A percentile compares a stretch with the other conserved stretches of the same genome.
Conservation (phyloP, 371 early-diverging fungal species). For the Mucor lusitanicus region DNA sequence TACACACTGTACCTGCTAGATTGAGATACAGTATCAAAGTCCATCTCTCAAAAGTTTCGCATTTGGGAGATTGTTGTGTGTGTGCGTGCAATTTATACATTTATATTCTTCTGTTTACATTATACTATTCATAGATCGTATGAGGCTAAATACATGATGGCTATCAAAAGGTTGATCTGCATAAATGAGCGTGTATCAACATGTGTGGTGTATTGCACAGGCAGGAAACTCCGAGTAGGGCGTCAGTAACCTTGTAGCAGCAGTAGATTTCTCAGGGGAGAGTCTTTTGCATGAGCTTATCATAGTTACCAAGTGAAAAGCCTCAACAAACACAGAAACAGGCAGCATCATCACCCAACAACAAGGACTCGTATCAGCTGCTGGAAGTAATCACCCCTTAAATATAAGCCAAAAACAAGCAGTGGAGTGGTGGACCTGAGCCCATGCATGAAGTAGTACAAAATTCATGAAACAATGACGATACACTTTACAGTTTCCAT, state of each 20-base stretch:
- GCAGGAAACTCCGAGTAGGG: not conserved
- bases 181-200: not conserved
- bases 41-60: not conserved
- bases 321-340: not conserved
- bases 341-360: not conserved
- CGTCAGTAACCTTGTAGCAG: not conserved
- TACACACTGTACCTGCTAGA: not conserved
- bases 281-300: not conserved
- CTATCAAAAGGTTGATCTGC: not conserved
- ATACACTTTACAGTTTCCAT: not conserved
- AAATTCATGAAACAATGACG: conserved; percentile 23
- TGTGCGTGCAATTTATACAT: not conserved
- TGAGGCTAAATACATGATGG: not conserved
- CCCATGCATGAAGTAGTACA: conserved; percentile 12
- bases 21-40: not conserved
- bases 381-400: not conserved
- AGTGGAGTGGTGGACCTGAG: not conserved
- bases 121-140: not conserved
- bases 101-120: not conserved
- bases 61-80: not conserved
- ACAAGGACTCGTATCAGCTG: not conserved
- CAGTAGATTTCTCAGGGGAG: not conserved
- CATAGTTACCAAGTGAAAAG: not conserved
- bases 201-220: not conserved
- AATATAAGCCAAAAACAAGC: not conserved